Percentiles rank a stretch among this genome's conserved stretches.
Evolutionary conservation across 1,284 basidiomycete species (phyloP).

Genomic region (Xanthoconium separans): DNA sequence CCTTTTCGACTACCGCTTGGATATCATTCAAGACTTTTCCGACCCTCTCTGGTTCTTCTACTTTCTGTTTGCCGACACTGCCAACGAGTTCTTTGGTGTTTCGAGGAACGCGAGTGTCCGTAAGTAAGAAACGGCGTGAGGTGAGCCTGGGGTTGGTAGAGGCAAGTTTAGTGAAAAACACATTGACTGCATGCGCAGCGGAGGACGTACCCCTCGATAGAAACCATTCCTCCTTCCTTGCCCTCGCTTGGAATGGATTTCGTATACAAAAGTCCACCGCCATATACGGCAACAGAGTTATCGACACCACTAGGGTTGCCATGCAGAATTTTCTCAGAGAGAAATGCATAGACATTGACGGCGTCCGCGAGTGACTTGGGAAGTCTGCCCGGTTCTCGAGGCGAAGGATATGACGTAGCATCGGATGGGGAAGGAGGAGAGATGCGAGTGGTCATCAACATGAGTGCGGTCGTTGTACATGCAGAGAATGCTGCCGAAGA

Average conservation of each 20-base stretch:
- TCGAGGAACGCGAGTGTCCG: constrained; percentile 89
- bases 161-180: constrained; percentile 21
- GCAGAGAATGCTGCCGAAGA: constrained; percentile 95
- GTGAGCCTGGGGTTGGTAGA: constrained; percentile 49
- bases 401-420: constrained; percentile 6
- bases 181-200: background rate
- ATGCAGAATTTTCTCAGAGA: constrained; percentile 95
- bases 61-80: constrained; percentile 76
- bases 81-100: constrained; percentile 96
- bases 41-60: constrained; percentile 77
- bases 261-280: constrained; percentile 91
- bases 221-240: constrained; percentile 78
- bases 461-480: constrained; percentile 80
- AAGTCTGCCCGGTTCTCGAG: constrained; percentile 35
- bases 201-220: constrained; percentile 75
- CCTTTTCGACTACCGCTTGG: constrained; percentile 81
- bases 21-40: constrained; percentile 74
- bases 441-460: constrained; percentile 70
- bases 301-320: constrained; percentile 98
- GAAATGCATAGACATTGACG: constrained; percentile 92
- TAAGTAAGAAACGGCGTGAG: constrained; percentile 80
- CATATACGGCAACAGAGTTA: constrained; percentile 92
- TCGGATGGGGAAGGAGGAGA: constrained; percentile 42
- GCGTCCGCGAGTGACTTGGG: constrained; percentile 57
- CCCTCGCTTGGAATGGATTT: constrained; percentile 67